Evolutionary conservation across 371 early-diverging fungal genomes (phyloP).

Genomic region (Mortierella sp.): DNA sequence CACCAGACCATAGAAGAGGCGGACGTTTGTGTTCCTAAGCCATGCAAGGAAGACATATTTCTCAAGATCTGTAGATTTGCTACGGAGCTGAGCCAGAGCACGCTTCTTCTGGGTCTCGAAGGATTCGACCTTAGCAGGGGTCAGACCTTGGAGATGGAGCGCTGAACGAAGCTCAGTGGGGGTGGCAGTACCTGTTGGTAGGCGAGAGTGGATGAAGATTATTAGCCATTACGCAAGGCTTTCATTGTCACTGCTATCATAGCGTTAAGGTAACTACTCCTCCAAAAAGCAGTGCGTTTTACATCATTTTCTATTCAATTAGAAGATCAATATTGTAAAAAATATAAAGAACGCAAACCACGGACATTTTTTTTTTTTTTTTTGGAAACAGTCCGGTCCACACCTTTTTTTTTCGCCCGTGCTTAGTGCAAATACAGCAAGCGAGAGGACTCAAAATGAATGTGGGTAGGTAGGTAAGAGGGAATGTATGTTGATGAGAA

Average conservation of each 20-base stretch:
- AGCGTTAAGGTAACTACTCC: background rate
- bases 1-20: slow-evolving; percentile 83
- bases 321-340: slow-evolving; percentile 10
- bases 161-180: slow-evolving; percentile 61
- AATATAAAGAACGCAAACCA: background rate
- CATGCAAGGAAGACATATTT: slow-evolving; percentile 86
- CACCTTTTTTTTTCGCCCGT: no score
- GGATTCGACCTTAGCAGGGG: slow-evolving; percentile 78
- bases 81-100: slow-evolving; percentile 74
- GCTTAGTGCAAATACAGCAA: no score
- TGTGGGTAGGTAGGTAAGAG: no score
- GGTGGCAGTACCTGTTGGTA: slow-evolving; percentile 62
- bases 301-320: background rate
- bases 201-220: background rate
- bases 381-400: background rate
- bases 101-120: slow-evolving; percentile 78
- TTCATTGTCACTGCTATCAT: background rate
- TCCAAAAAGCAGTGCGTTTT: background rate
- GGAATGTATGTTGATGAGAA: background rate
- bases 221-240: no score
- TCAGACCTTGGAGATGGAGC: slow-evolving; percentile 73
- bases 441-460: no score
- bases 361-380: slow-evolving; percentile 2
- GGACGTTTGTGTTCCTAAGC: slow-evolving; percentile 80
- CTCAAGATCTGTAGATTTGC: slow-evolving; percentile 73